Base-by-base conservation (phyloP, 805 yeast genomes). In the Dipodascus geniculatus region DNA sequence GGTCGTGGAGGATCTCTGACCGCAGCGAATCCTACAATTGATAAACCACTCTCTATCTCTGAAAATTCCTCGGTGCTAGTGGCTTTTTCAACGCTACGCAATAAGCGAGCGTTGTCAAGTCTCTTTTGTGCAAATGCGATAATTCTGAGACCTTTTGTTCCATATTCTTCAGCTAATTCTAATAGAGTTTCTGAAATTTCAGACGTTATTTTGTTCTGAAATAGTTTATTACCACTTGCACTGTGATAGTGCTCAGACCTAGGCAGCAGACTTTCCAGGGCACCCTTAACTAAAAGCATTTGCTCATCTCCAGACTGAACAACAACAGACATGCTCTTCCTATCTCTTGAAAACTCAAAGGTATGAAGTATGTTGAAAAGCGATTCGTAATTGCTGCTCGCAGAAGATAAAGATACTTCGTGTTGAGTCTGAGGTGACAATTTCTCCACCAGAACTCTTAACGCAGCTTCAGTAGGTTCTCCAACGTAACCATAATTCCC, bases 381-480 rank as follows among this genome's bases (percentile, higher is more conserved):
- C 14, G 55, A 50, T 33, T 49, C 53, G 22, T 54, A 59, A 24
- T 23, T 49, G 6, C 49, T 52, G 51, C 59, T 63, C 3, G 53
- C 56, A 8, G 61, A 49, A 9, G 56, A 22, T n/a, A 42, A n/a
- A 3, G 11, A 35, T 47, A 20, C n/a, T n/a, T n/a, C n/a, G n/a
- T n/a, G n/a, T n/a, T 28, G 38, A 23, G 8, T 35, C 35, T 1
- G 44, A 60, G 51, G 58, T 65, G 67, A 68, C 19, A 72, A 60
- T 58, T 75, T 70, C 6, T 73, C 66, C 14, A 71, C 67, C 51
- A 70, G 68, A 2, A 75, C 76, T 54, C 73, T 74, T 35, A 74
- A 67, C 6, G 74, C 74, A 48, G 76, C 74, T 63, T 78, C 82
- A 4, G 82, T 78, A 24, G 82, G 80, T 62, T 78, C 82, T 51